A percentile compares a stretch with the other conserved stretches of the same genome.
These are phyloP conservation scores for Thymus quinquecostatus DNA, from an alignment of 257 asterid species.

Conservation along the genomic window DNA sequence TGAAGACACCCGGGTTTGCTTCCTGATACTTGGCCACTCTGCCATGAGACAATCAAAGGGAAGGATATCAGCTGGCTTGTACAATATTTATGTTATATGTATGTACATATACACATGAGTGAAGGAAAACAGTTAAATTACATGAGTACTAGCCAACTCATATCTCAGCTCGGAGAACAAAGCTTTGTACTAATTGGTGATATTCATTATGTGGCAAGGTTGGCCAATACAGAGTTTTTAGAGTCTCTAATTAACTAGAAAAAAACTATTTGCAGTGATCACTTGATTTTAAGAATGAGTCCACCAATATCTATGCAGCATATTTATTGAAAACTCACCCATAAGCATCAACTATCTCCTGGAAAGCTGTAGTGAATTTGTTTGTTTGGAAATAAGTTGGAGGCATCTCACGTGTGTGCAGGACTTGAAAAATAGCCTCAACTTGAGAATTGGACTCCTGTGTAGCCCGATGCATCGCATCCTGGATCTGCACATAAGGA, in stretches of 20 bases:
- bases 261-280: constrained; percentile 5
- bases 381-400: constrained; percentile 93
- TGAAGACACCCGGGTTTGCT: constrained; percentile 98
- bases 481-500: constrained; percentile 68
- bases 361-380: constrained; percentile 86
- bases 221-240: constrained; percentile 13
- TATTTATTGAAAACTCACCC: constrained; percentile 66
- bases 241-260: constrained; percentile 9
- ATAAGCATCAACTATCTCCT: constrained; percentile 95
- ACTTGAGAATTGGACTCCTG: constrained; percentile 89
- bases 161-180: constrained; percentile 19
- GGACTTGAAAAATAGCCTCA: constrained; percentile 85
- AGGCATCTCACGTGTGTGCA: constrained; percentile 91
- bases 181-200: background rate
- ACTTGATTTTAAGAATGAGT: constrained; percentile 19
- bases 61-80: constrained; percentile 21
- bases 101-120: background rate
- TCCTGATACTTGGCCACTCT: constrained; percentile 99
- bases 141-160: background rate
- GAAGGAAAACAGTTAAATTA: constrained; percentile 4
- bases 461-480: constrained; percentile 75
- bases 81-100: constrained; percentile 1
- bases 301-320: background rate
- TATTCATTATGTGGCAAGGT: background rate
- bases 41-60: constrained; percentile 43